A percentile compares a stretch with the other conserved stretches of the same genome.
These are phyloP conservation scores for Pseudogymnoascus sp. DNA, from an alignment of 2,329 filamentous ascomycete species.

Conservation along the genomic window DNA sequence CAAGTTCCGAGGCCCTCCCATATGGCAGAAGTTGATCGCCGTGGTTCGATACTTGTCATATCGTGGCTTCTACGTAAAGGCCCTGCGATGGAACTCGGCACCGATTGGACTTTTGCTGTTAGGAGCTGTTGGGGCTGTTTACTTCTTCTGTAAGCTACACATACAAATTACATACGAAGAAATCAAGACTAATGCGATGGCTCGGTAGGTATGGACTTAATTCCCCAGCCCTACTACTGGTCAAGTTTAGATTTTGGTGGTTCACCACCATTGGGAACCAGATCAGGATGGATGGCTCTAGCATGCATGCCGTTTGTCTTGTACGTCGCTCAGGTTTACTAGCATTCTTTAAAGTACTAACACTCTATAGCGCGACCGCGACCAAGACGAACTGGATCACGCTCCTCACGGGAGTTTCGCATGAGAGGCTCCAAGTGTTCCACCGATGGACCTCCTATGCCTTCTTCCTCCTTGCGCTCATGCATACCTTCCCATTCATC, in stretches of 20 bases:
- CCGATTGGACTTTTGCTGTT: slow-evolving; percentile 39
- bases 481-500: slow-evolving; percentile 58
- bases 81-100: slow-evolving; percentile 36
- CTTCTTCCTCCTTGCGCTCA: slow-evolving; percentile 50
- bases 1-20: slow-evolving; percentile 10
- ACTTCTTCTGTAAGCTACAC: slow-evolving; percentile 36
- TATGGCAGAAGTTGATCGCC: slow-evolving; percentile 31
- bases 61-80: slow-evolving; percentile 30
- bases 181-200: slow-evolving; percentile 2
- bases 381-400: slow-evolving; percentile 49
- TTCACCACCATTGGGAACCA: slow-evolving; percentile 55
- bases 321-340: slow-evolving; percentile 19
- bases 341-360: slow-evolving; percentile 6
- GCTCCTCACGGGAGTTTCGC: slow-evolving; percentile 56
- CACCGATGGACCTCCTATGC: slow-evolving; percentile 61
- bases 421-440: slow-evolving; percentile 58
- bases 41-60: slow-evolving; percentile 36
- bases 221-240: slow-evolving; percentile 50
- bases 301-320: slow-evolving; percentile 58
- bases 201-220: slow-evolving; percentile 38
- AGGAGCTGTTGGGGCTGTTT: slow-evolving; percentile 34
- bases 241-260: slow-evolving; percentile 38
- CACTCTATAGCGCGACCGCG: slow-evolving; percentile 12
- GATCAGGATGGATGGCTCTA: slow-evolving; percentile 59
- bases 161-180: not conserved